Evolutionary conservation across 106 monocot genomes (phyloP).

Genomic region (Platanthera guangdongensis): DNA sequence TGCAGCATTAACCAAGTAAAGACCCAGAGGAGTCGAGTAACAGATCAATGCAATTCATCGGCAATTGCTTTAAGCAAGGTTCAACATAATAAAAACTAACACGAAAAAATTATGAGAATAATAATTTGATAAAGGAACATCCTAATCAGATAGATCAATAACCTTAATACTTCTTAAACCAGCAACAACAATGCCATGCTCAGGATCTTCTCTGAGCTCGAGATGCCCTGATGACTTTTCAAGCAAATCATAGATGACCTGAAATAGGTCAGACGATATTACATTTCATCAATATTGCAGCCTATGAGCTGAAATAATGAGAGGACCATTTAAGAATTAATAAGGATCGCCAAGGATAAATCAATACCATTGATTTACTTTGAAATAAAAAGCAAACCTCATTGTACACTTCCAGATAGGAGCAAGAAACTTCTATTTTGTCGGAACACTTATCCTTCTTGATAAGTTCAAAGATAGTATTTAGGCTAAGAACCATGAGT

Average conservation of each 20-base stretch:
- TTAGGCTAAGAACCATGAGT: slow-evolving; percentile 98
- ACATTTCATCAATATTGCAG: slow-evolving; percentile 2
- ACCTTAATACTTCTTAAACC: slow-evolving; percentile 96
- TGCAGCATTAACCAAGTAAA: background rate
- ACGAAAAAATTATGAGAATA: background rate
- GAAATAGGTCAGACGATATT: slow-evolving; percentile 11
- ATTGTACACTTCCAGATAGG: slow-evolving; percentile 98
- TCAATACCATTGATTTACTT: background rate
- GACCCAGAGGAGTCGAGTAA: background rate
- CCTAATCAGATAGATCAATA: slow-evolving; percentile 1
- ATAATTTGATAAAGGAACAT: background rate
- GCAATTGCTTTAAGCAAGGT: background rate
- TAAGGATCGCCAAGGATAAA: background rate
- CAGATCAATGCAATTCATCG: background rate
- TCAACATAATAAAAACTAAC: background rate
- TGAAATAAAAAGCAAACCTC: slow-evolving; percentile 45
- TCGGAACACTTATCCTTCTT: slow-evolving; percentile 68
- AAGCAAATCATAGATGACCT: slow-evolving; percentile 99
- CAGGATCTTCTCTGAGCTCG: slow-evolving; percentile 97
- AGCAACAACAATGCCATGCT: slow-evolving; percentile 81
- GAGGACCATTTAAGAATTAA: background rate
- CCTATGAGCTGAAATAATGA: background rate
- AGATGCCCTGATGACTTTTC: slow-evolving; percentile 92
- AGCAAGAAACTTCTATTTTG: slow-evolving; percentile 90
- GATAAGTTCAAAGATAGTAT: slow-evolving; percentile 95